Percentiles rank a stretch among this genome's conserved stretches.
Conservation (phyloP, 352 stramenopile genomes). For the Globisporangium cederbergense region DNA sequence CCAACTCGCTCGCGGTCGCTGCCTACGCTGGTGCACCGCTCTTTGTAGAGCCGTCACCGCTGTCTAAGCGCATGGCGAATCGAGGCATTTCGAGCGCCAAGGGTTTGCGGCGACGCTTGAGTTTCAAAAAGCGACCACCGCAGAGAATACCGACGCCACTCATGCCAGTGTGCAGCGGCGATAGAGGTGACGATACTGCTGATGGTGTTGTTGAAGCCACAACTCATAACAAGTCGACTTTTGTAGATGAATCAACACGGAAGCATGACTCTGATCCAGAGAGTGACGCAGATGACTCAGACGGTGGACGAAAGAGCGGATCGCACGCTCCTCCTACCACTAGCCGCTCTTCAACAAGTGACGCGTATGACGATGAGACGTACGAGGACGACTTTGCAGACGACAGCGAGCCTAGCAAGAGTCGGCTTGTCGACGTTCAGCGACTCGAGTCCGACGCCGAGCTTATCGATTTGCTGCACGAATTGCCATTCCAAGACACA, state of each 20-base stretch:
- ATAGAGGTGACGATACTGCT: not conserved
- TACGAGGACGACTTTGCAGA: constrained; percentile 47
- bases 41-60: constrained; percentile 48
- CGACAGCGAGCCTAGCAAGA: constrained; percentile 16
- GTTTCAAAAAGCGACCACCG: constrained; percentile 18
- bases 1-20: constrained; percentile 18
- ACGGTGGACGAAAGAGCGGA: not conserved
- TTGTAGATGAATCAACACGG: not conserved
- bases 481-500: constrained; percentile 13
- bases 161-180: not conserved
- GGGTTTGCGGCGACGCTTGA: constrained; percentile 24
- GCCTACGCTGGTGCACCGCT: constrained; percentile 32
- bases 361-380: constrained; percentile 16
- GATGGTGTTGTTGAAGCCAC: not conserved
- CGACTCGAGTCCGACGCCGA: constrained; percentile 31
- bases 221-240: too few relatives aligned
- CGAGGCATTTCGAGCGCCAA: constrained; percentile 29
- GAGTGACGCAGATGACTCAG: not conserved
- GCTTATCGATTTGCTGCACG: constrained; percentile 41
- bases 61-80: constrained; percentile 33
- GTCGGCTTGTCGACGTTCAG: constrained; percentile 8
- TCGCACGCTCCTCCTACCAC: not conserved
- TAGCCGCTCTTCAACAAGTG: not conserved
- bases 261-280: not conserved
- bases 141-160: constrained; percentile 9